phyloP scores from a whole-genome alignment of 73 alveolate genomes.

The Paraurostyla sp. region DNA sequence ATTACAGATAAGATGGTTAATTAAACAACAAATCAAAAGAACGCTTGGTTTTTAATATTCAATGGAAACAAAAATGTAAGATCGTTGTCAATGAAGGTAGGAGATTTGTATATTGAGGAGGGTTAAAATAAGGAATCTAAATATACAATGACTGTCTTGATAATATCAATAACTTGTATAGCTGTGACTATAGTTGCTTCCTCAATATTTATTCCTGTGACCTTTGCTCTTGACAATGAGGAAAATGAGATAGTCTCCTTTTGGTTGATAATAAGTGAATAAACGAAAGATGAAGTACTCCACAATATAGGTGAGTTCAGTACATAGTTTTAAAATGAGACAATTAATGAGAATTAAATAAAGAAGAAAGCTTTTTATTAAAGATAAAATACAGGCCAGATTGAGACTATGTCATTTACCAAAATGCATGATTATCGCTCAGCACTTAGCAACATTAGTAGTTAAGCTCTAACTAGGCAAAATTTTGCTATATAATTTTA shows the following conservation, averaged over 20 bases:
- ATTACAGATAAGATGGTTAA: not conserved
- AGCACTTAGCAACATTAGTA: no score
- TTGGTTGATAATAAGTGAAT: slow-evolving; percentile 20
- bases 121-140: not conserved
- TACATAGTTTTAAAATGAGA: not conserved
- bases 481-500: no score
- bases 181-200: slow-evolving; percentile 9
- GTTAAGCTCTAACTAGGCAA: no score
- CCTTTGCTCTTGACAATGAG: slow-evolving; percentile 25
- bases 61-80: slow-evolving; percentile 10
- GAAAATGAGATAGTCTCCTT: slow-evolving; percentile 32
- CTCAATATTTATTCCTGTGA: slow-evolving; percentile 12
- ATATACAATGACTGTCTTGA: not conserved
- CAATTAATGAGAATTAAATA: not conserved
- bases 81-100: not conserved
- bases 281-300: not conserved
- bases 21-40: not conserved
- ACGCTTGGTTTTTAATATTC: not conserved
- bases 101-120: not conserved
- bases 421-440: no score
- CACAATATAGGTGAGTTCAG: not conserved
- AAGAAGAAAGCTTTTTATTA: no score
- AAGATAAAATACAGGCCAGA: no score
- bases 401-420: no score
- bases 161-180: not conserved